Evolutionary conservation across 495 filamentous ascomycete genomes (phyloP).

Genomic region (Thozetella sp.): DNA sequence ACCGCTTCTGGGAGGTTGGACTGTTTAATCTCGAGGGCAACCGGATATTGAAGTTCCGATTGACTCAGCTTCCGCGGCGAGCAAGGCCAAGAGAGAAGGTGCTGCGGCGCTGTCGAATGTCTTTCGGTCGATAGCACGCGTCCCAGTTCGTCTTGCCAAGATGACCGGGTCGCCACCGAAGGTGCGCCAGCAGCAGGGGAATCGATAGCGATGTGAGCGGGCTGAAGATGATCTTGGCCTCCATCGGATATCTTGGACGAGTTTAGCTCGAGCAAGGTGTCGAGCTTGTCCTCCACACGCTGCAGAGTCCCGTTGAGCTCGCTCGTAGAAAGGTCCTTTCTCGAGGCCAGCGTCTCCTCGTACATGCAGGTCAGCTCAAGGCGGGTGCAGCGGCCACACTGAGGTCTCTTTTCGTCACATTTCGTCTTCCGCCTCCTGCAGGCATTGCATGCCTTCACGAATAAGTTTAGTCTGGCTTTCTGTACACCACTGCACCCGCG

Average conservation of each 20-base stretch:
- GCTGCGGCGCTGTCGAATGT: slow-evolving; percentile 1
- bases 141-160: not conserved
- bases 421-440: slow-evolving; percentile 26
- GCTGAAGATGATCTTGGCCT: not conserved
- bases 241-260: no score
- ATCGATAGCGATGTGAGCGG: not conserved
- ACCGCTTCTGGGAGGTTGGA: not conserved
- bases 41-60: not conserved
- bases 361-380: slow-evolving; percentile 5
- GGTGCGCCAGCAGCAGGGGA: not conserved
- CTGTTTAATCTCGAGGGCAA: not conserved
- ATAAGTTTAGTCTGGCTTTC: not conserved
- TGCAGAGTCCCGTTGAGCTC: not conserved
- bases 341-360: not conserved
- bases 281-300: not conserved
- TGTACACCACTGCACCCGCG: not conserved
- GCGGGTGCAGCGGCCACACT: slow-evolving; percentile 16
- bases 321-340: not conserved
- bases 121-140: not conserved
- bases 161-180: not conserved
- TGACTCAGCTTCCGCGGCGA: not conserved
- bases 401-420: slow-evolving; percentile 25
- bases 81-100: not conserved
- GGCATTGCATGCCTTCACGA: slow-evolving; percentile 4
- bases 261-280: not conserved